Evolutionary conservation across 257 asterid genomes (phyloP), one percentile per base, ranked within the genome.

Genomic region (Anisodus tanguticus): DNA sequence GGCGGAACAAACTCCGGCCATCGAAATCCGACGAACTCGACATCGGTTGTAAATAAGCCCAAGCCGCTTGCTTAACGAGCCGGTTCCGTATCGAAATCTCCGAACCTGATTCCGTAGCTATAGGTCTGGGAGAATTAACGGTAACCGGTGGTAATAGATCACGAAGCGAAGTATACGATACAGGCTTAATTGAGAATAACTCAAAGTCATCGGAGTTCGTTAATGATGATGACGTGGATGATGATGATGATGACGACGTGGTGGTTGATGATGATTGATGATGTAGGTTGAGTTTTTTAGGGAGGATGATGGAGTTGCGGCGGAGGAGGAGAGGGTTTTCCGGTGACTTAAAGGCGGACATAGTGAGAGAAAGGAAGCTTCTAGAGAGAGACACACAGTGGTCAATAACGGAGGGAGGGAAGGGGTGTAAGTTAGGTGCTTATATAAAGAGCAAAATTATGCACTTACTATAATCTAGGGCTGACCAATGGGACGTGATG

Each of bases 11-110:
- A 83, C 83, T 70, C 39, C 86, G 83, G 6, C 88, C 90, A 53
- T 85, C 39, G 86, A 93, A 84, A 53, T 86, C 91, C 26, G 93
- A 87, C 12, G 94, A 84, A 12, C 92, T 83, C 54, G 98, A 93
- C 98, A 90, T 94, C 82, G 99, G 99, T 89, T 91, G 98, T 86
- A 95, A 97, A 86, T 95, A 95, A 17, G 99, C 98, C 97, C 95
- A 91, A 17, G 99, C 98, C 17, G 98, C 98, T 91, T 94, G 98
- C 90, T 95, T 92, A 47, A 93, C 95, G 85, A 94, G 94, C 9
- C 91, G 95, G 79, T 95, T 93, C 2, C 94, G 90, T 85, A 95
- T 95, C 63, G 95, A 87, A 88, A 95, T 95, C 17, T 93, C 93
- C 58, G 94, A 86, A 53, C 92, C 43, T 71, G 85, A 59, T 76